Evolutionary conservation across 768 basidiomycete species (phyloP).

Genomic region (Dacryopinax spathularia): DNA sequence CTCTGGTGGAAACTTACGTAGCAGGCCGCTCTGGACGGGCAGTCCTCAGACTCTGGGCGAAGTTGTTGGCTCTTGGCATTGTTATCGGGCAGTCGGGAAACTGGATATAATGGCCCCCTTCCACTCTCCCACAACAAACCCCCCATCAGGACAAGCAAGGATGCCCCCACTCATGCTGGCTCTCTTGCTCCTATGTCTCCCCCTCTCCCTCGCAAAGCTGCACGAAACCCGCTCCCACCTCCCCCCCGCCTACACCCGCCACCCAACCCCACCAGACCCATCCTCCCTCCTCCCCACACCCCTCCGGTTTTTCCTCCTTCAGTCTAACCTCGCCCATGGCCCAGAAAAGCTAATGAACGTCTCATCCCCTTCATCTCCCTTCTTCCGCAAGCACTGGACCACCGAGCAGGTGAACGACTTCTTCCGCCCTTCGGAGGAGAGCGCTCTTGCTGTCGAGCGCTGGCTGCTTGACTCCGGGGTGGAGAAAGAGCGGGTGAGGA

Average conservation of each 20-base stretch:
- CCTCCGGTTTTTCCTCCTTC: not conserved
- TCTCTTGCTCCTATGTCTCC: not conserved
- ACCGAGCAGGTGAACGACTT: constrained; percentile 22
- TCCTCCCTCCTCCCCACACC: not conserved
- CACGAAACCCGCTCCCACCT: not conserved
- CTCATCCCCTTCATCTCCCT: constrained; percentile 9
- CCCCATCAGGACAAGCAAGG: no score
- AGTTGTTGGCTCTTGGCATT: no score
- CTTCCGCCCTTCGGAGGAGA: constrained; percentile 30
- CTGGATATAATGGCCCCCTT: no score
- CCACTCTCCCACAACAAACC: no score
- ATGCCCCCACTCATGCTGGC: not conserved
- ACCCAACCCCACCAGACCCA: not conserved
- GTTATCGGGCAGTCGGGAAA: no score
- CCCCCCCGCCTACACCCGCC: not conserved
- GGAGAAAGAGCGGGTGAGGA: not conserved
- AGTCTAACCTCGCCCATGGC: not conserved
- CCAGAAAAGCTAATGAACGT: not conserved
- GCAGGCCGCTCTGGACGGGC: no score
- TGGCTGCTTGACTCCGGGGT: constrained; percentile 32
- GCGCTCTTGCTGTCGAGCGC: constrained; percentile 25
- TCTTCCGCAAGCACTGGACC: constrained; percentile 27
- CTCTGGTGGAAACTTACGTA: no score
- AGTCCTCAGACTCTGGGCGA: no score
- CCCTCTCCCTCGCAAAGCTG: not conserved